Percentiles rank a stretch among this genome's conserved stretches.
Evolutionary conservation across 2,329 filamentous ascomycete genomes (phyloP).

Genomic region (Penicillium capsulatum): DNA sequence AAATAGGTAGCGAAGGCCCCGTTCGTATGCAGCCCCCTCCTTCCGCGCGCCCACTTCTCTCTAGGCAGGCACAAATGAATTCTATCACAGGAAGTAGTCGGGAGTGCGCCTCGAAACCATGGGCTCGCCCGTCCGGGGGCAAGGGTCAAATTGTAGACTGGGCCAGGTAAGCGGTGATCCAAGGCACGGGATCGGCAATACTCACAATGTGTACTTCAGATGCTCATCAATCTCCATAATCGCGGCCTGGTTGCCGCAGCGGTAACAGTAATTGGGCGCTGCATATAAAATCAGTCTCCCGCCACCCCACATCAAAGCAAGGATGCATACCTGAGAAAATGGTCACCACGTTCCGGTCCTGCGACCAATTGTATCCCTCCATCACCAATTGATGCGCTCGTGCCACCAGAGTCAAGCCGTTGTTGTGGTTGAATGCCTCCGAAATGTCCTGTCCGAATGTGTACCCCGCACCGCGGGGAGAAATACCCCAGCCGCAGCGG

Average conservation of each 20-base stretch:
- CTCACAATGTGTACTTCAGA: slow-evolving; percentile 98
- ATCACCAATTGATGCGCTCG: slow-evolving; percentile 97
- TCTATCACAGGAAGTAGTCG: slow-evolving; percentile 87
- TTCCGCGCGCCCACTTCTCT: slow-evolving; percentile 28
- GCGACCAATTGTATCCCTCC: slow-evolving; percentile 99
- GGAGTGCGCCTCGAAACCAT: slow-evolving; percentile 98
- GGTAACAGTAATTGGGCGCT: slow-evolving; percentile 93
- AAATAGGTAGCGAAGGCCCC: slow-evolving; percentile 25
- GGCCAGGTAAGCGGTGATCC: too few species aligned
- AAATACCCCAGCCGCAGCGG: slow-evolving; percentile 92
- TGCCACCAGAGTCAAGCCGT: slow-evolving; percentile 90
- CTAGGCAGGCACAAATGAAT: slow-evolving; percentile 30
- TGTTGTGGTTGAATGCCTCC: slow-evolving; percentile 99
- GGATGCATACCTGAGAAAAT: slow-evolving; percentile 80
- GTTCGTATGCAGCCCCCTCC: slow-evolving; percentile 27
- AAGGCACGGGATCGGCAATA: too few species aligned
- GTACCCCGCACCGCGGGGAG: slow-evolving; percentile 88
- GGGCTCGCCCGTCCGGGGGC: slow-evolving; percentile 92
- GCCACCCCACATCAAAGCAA: not conserved
- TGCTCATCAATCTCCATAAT: slow-evolving; percentile 99
- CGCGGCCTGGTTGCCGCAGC: slow-evolving; percentile 98
- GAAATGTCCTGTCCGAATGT: slow-evolving; percentile 97
- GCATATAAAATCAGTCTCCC: slow-evolving; percentile 3
- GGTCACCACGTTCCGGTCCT: slow-evolving; percentile 95
- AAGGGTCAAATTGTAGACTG: slow-evolving; percentile 98